Conservation (phyloP, 768 basidiomycete genomes). For the Serendipita vermifera region DNA sequence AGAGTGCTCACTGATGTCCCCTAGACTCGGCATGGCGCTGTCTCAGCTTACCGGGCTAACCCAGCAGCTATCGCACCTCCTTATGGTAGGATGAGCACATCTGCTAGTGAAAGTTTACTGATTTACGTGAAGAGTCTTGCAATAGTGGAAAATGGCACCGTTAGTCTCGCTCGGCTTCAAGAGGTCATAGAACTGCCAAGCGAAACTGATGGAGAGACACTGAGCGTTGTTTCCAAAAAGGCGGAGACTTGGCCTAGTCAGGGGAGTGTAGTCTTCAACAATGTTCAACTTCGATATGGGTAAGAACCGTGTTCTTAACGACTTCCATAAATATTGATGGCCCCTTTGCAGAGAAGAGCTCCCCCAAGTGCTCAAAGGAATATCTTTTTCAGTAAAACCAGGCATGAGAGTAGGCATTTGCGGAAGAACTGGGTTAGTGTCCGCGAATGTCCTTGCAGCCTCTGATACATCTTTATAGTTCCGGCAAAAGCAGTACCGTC, state of each 20-base stretch:
- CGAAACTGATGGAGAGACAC: background rate
- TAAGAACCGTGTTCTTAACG: background rate
- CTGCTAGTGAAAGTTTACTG: background rate
- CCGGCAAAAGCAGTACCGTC: conserved; percentile 11
- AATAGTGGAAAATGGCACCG: conserved; percentile 9
- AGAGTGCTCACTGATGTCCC: background rate
- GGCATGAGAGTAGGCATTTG: conserved; percentile 13
- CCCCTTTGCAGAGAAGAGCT: conserved; percentile 10
- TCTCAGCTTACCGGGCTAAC: conserved; percentile 7
- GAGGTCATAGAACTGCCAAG: conserved; percentile 4
- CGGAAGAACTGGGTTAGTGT: conserved; percentile 10
- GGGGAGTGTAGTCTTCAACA: conserved; percentile 11
- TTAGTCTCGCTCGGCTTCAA: conserved; percentile 10
- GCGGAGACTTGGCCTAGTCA: background rate
- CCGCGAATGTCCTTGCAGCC: background rate
- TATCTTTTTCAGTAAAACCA: background rate
- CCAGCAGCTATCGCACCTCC: conserved; percentile 1
- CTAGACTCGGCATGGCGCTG: conserved; percentile 9
- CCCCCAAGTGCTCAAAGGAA: conserved; percentile 6
- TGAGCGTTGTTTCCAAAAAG: background rate
- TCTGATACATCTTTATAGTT: background rate
- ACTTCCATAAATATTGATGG: background rate
- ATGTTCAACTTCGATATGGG: conserved; percentile 9
- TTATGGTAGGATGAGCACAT: background rate
- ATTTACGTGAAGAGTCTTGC: background rate